Conservation (phyloP, 2,329 filamentous ascomycete genomes). For the Nothophoma quercina region DNA sequence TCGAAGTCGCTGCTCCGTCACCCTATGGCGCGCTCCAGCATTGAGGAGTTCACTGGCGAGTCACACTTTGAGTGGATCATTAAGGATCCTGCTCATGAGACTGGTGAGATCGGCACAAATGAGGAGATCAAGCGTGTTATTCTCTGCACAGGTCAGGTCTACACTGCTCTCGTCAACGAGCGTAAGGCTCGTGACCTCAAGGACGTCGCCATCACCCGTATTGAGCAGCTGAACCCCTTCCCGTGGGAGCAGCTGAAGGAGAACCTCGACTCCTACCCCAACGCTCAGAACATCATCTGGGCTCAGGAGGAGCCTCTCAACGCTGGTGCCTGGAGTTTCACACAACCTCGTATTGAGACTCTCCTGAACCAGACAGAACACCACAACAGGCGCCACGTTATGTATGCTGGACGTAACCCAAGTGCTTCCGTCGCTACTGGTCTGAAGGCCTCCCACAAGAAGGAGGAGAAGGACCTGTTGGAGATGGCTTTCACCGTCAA, state of each 20-base stretch:
- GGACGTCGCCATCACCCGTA: constrained; percentile 90
- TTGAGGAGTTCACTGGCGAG: constrained; percentile 90
- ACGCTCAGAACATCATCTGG: constrained; percentile 97
- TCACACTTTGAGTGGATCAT: constrained; percentile 98
- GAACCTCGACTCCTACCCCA: constrained; percentile 96
- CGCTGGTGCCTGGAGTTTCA: constrained; percentile 94
- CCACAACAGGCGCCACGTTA: constrained; percentile 93
- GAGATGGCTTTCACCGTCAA: constrained; percentile 68
- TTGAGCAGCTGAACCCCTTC: constrained; percentile 99
- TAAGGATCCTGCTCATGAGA: constrained; percentile 83
- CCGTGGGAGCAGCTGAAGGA: constrained; percentile 96
- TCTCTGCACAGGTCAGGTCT: constrained; percentile 94
- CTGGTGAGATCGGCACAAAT: constrained; percentile 74
- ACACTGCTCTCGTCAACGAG: constrained; percentile 88
- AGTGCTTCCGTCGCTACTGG: constrained; percentile 95
- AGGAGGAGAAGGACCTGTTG: constrained; percentile 89
- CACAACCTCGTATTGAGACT: constrained; percentile 97
- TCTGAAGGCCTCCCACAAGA: constrained; percentile 84
- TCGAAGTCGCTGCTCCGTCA: constrained; percentile 96
- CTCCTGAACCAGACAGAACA: constrained; percentile 90
- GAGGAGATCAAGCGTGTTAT: constrained; percentile 94
- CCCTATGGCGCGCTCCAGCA: constrained; percentile 84
- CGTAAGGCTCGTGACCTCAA: constrained; percentile 85
- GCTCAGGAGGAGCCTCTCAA: constrained; percentile 97
- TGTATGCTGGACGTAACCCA: constrained; percentile 94